Base-by-base conservation (phyloP, 1,139 yeast genomes). In the Magnusiomyces suaveolens region DNA sequence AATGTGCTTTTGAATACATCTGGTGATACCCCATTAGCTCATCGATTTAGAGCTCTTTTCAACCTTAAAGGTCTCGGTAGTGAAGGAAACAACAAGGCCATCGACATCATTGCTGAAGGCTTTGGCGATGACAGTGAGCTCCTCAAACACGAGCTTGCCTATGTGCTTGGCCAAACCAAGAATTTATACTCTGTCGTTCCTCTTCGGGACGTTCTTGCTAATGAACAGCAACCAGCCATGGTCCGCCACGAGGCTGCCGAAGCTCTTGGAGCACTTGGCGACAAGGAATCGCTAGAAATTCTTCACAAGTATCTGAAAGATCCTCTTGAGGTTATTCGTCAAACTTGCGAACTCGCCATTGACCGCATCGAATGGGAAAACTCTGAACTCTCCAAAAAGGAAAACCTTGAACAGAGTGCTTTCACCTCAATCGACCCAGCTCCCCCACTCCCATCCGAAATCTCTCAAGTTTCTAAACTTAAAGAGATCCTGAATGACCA, bases 161-260 rank as follows among this genome's bases (percentile, higher is more conserved):
- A 94, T 65, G 97, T 92, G n/a, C 75, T 94, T 60, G 99, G 99
- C 47, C 99, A 94, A 72, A 89, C 97, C 52, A 83, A 85, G 66
- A 90, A 90, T 72, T 68, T 83, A 62, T 71, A 79, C 54, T 90
- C 96, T 55, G 87, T 94, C 54, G 83, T 84, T 48, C 77, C 81
- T 55, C 77, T 94, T 60, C 79, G 88, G 68, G 75, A 77, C n/a
- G 95, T 87, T 39, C 77, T 92, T 63, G 71, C 73, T 56, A 84
- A 85, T 67, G 63, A 66, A 29, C 65, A 75, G 51, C 72, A 74
- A 56, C 97, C 94, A 72, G 76, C 87, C 57, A 94, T 94, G 97
- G 99, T 94, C 41, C 85, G 99, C 70, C 99, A 94, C 69, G 99
- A 94, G 71, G 98, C 98, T 23, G 98, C 98, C 14, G 99, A 94